Percentiles rank a stretch among this genome's conserved stretches.
phyloP scores from a whole-genome alignment of 495 filamentous ascomycete species.

The Bryoglossum gracile region DNA sequence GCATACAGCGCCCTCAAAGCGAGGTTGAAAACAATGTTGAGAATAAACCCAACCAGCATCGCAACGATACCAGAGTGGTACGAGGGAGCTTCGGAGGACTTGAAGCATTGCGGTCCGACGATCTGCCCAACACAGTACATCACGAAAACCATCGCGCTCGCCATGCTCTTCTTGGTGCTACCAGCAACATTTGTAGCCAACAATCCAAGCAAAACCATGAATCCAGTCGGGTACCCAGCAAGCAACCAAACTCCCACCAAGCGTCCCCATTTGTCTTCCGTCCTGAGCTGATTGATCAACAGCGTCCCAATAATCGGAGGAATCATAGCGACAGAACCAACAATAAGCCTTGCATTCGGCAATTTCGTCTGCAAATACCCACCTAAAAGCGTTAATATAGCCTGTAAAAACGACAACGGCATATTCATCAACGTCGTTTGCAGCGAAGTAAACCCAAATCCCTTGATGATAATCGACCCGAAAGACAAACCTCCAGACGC shows the following conservation, averaged over 20 bases:
- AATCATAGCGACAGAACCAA: too few species aligned
- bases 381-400: too few species aligned
- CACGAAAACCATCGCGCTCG: constrained; percentile 4
- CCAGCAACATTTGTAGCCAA: constrained; percentile 12
- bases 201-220: constrained; percentile 28
- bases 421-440: too few species aligned
- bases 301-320: constrained; percentile 31
- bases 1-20: constrained; percentile 20
- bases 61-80: constrained; percentile 4
- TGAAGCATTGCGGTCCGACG: background rate
- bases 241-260: constrained; percentile 7
- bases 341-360: too few species aligned
- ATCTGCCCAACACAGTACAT: constrained; percentile 11
- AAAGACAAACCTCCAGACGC: constrained; percentile 30
- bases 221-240: constrained; percentile 25
- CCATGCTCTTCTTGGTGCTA: constrained; percentile 1
- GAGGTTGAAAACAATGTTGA: constrained; percentile 23
- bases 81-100: background rate
- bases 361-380: too few species aligned
- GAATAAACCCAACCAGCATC: constrained; percentile 19
- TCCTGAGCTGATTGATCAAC: constrained; percentile 24
- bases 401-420: too few species aligned
- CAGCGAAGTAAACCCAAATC: constrained; percentile 50
- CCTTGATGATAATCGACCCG: constrained; percentile 34
- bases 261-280: constrained; percentile 10